Evolutionary conservation across 208 protist genomes (phyloP).

Genomic region (Acanthamoeba lenticulata): DNA sequence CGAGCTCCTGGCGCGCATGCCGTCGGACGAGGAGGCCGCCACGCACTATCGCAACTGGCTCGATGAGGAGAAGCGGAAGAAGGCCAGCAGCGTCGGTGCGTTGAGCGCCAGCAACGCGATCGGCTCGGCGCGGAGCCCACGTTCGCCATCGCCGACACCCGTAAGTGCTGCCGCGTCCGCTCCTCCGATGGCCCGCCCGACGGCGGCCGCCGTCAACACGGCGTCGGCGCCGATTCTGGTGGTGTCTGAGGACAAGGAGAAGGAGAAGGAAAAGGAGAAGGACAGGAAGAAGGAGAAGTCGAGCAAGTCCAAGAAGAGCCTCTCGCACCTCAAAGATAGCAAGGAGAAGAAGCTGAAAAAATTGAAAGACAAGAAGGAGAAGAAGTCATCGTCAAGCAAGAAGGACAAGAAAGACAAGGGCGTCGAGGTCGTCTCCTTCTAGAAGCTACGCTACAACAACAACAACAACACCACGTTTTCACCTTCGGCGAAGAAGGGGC

Average conservation of each 20-base stretch:
- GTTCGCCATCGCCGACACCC: too few relatives aligned
- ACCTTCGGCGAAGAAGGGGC: too few relatives aligned
- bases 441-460: not conserved
- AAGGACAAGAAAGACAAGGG: not conserved
- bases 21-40: not conserved
- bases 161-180: too few relatives aligned
- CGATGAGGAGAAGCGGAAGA: not conserved
- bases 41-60: not conserved
- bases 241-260: not conserved
- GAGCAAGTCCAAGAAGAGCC: not conserved
- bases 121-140: too few relatives aligned
- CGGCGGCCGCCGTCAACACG: not conserved
- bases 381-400: not conserved
- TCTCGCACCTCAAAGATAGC: too few relatives aligned
- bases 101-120: too few relatives aligned
- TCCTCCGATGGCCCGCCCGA: not conserved
- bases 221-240: not conserved
- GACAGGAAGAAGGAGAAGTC: not conserved
- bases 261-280: slow-evolving; percentile 36
- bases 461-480: not conserved
- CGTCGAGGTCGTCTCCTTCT: not conserved
- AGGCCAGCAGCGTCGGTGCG: too few relatives aligned
- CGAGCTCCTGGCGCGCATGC: not conserved
- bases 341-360: not conserved
- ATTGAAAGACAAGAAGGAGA: not conserved